A percentile compares a stretch with the other conserved stretches of the same genome.
phyloP scores from a whole-genome alignment of 106 monocot genomes.

The Agapanthus africanus region DNA sequence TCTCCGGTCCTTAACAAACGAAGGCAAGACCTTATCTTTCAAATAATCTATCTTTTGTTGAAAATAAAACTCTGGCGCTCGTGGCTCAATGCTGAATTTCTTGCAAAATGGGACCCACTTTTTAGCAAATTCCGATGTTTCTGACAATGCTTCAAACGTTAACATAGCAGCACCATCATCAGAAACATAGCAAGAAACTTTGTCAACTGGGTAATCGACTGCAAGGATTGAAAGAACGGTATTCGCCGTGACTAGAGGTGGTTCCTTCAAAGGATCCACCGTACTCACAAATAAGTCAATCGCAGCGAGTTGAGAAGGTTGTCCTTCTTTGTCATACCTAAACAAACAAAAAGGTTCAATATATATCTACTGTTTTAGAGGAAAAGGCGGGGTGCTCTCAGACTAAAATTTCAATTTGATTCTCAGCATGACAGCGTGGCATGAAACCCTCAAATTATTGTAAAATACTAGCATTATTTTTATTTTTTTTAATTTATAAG shows the following conservation, averaged over 20 bases:
- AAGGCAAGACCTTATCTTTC: constrained; percentile 24
- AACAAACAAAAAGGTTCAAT: background rate
- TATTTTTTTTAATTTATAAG: no score
- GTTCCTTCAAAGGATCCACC: constrained; percentile 23
- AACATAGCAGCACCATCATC: constrained; percentile 31
- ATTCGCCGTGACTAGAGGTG: constrained; percentile 21
- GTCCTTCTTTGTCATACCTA: constrained; percentile 32
- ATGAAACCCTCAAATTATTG: no score
- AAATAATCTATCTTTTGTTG: constrained; percentile 22
- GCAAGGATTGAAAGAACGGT: constrained; percentile 22
- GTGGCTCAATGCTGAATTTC: constrained; percentile 24
- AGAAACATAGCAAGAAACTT: constrained; percentile 26
- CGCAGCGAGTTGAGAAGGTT: constrained; percentile 13
- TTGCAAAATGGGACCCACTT: constrained; percentile 33
- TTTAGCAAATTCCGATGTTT: constrained; percentile 26
- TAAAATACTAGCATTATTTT: no score
- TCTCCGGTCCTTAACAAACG: constrained; percentile 21
- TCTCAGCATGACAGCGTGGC: no score
- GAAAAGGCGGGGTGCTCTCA: no score
- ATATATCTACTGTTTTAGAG: no score
- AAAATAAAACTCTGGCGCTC: constrained; percentile 29
- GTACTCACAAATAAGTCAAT: constrained; percentile 20
- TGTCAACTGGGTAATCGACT: constrained; percentile 23
- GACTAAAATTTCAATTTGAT: no score
- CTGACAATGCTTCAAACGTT: constrained; percentile 28